Evolutionary conservation across 768 basidiomycete species (phyloP).

Genomic region (Suillus fuscotomentosus): DNA sequence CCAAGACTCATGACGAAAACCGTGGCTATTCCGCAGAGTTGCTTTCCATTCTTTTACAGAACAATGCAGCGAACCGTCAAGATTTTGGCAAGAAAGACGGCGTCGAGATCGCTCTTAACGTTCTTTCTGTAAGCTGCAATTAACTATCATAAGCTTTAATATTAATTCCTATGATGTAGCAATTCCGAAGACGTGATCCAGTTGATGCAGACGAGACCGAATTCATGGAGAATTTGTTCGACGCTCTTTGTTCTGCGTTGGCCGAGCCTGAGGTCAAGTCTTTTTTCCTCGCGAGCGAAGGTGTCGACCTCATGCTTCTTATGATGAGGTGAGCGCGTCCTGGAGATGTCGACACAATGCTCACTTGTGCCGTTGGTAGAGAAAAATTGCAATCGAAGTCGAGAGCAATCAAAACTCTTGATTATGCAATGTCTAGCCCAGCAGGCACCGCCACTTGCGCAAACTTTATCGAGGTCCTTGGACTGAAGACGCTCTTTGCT

Average conservation of each 20-base stretch:
- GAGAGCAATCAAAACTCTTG: conserved; percentile 85
- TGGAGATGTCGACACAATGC: not conserved
- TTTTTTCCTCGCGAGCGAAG: conserved; percentile 86
- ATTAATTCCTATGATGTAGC: conserved; percentile 43
- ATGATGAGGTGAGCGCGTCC: conserved; percentile 83
- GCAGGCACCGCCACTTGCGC: conserved; percentile 71
- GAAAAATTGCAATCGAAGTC: conserved; percentile 81
- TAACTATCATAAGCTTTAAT: conserved; percentile 3
- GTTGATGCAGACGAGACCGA: conserved; percentile 87
- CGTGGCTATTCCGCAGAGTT: conserved; percentile 92
- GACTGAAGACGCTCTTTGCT: conserved; percentile 87
- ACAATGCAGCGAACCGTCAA: conserved; percentile 64
- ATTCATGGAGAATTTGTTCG: conserved; percentile 98
- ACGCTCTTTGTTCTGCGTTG: conserved; percentile 83
- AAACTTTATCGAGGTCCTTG: conserved; percentile 83
- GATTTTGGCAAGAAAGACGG: conserved; percentile 73
- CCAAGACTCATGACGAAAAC: conserved; percentile 82
- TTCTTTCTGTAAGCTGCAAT: conserved; percentile 68
- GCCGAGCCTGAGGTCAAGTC: conserved; percentile 77
- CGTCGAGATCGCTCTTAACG: conserved; percentile 72
- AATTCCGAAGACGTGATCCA: conserved; percentile 86
- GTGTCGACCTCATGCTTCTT: conserved; percentile 95
- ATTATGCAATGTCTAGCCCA: conserved; percentile 84
- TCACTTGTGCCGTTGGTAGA: conserved; percentile 38
- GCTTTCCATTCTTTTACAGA: conserved; percentile 86